Evolutionary conservation across 2,329 filamentous ascomycete genomes (phyloP), one percentile per base, ranked within the genome.

Genomic region (Microcyclospora pomicola): DNA sequence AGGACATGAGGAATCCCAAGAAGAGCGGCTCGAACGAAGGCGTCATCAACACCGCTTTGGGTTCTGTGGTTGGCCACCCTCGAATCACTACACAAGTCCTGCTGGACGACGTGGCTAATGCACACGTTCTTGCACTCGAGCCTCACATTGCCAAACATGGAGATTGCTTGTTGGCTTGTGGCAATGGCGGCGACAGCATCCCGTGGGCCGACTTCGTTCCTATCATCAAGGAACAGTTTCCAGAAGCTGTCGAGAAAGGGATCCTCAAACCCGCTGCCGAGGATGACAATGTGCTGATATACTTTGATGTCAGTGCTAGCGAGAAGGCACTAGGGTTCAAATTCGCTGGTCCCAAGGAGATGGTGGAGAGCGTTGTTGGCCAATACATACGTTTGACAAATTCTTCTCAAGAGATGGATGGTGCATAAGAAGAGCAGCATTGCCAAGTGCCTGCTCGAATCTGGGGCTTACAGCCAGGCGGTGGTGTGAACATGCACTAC

Each of bases 21-120:
- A 19, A 33, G 24, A 27, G 34, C 13, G 49, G 49, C 15, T 48
- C 49, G 6, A 51, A 49, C 28, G 42, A 31, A 9, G 15, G 45
- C 14, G 32, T 42, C n/a, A 33, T 51, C 12, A 13, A 28, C 15
- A 31, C 42, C 7, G 37, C 42, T 5, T 40, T 49, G 9, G 48
- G 48, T 9, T 33, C 38, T 11, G 32, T 39, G 9, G 39, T 27
- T 11, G 36, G 37, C 12, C 51, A 55, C 28, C 36, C 40, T 3
- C 36, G 38, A 9, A 33, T 38, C 3, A 33, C 13, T 2, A 14
- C 16, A n/a, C 27, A 39, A 27, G 19, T 40, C 11, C 34, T 38
- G 16, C 27, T 55, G 4, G 49, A 58, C 29, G 54, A 58, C 31
- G 49, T 55, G 5, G 52, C 54, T 3, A 39, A 40, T 9, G 37